phyloP scores from a whole-genome alignment of 495 filamentous ascomycete species.

The Cenococcum geophilum region DNA sequence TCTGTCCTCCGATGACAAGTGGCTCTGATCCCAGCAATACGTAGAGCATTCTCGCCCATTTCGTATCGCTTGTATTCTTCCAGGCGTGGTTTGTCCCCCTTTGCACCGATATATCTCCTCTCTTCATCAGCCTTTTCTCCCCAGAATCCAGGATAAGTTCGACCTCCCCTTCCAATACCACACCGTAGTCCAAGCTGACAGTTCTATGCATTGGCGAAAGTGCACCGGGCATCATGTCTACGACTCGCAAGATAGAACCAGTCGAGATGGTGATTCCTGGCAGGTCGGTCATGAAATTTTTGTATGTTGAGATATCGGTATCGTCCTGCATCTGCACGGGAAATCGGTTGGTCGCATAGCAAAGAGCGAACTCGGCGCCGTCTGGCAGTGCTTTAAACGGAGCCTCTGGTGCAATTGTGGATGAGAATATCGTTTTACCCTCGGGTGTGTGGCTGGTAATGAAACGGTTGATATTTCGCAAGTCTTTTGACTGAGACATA shows the following conservation, averaged over 20 bases:
- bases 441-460: slow-evolving; percentile 33
- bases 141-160: slow-evolving; percentile 58
- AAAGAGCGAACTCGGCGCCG: slow-evolving; percentile 24
- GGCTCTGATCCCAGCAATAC: slow-evolving; percentile 17
- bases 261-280: slow-evolving; percentile 39
- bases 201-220: slow-evolving; percentile 33
- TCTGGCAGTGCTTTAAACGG: slow-evolving; percentile 8
- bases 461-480: background rate
- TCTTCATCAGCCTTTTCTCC: slow-evolving; percentile 48
- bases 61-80: slow-evolving; percentile 51
- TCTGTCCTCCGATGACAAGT: slow-evolving; percentile 27
- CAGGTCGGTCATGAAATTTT: slow-evolving; percentile 9
- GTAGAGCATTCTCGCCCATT: slow-evolving; percentile 33
- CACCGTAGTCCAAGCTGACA: slow-evolving; percentile 29
- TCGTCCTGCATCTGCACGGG: slow-evolving; percentile 29
- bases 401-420: slow-evolving; percentile 20
- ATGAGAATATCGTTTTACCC: slow-evolving; percentile 32
- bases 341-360: slow-evolving; percentile 25
- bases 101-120: slow-evolving; percentile 61
- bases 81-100: slow-evolving; percentile 63
- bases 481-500: too few relatives aligned
- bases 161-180: slow-evolving; percentile 40
- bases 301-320: slow-evolving; percentile 25
- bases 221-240: slow-evolving; percentile 21
- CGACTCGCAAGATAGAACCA: slow-evolving; percentile 28